Conservation (phyloP, 805 yeast genomes). For the Tetrapisispora namnaoensis region DNA sequence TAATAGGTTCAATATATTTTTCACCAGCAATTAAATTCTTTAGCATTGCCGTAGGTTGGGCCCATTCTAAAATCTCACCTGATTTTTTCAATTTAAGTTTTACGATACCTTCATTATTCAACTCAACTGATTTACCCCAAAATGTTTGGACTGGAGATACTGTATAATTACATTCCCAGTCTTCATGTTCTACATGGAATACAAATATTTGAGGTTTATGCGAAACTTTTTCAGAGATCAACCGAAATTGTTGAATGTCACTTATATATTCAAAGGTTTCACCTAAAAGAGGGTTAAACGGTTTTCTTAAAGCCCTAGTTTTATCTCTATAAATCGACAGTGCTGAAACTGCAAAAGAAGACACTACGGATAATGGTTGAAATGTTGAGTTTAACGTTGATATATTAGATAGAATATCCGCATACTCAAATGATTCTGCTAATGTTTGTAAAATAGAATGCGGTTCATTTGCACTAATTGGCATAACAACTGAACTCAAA, state of each 20-base stretch:
- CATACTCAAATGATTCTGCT: conserved; percentile 72
- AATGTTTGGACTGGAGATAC: conserved; percentile 75
- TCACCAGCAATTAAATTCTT: conserved; percentile 92
- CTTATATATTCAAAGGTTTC: conserved; percentile 88
- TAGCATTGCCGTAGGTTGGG: conserved; percentile 70
- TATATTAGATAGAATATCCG: conserved; percentile 50
- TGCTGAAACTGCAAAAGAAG: conserved; percentile 73
- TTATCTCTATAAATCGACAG: conserved; percentile 64
- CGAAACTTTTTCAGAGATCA: conserved; percentile 73
- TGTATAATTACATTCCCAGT: conserved; percentile 62
- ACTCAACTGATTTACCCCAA: conserved; percentile 90
- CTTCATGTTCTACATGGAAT: conserved; percentile 55
- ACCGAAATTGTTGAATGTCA: conserved; percentile 67
- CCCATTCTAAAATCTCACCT: conserved; percentile 69
- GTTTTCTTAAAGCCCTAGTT: conserved; percentile 72
- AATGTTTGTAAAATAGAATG: conserved; percentile 69
- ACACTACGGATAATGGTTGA: conserved; percentile 51
- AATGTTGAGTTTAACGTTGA: conserved; percentile 39
- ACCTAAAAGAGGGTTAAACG: conserved; percentile 89
- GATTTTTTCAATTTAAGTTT: conserved; percentile 45
- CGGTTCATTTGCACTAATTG: conserved; percentile 91
- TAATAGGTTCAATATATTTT: conserved; percentile 80
- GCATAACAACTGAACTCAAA: conserved; percentile 77
- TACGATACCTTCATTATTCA: conserved; percentile 63
- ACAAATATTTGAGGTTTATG: conserved; percentile 84